A percentile compares a stretch with the other conserved stretches of the same genome.
These are phyloP conservation scores for Cystobasidiaceae sp. DNA, from an alignment of 1,284 basidiomycete species.

Conservation along the genomic window DNA sequence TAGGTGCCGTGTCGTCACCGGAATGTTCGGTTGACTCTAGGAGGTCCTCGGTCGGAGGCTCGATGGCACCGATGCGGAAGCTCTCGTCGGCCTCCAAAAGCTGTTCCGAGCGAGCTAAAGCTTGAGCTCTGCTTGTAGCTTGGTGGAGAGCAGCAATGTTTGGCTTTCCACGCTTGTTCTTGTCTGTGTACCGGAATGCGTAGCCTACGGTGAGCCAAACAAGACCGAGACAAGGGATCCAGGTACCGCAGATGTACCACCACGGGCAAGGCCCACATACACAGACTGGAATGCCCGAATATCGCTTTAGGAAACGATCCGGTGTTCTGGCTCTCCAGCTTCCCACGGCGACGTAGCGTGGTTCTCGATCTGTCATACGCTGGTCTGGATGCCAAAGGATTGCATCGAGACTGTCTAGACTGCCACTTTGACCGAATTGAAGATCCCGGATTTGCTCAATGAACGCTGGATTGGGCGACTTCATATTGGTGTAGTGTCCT, in stretches of 20 bases:
- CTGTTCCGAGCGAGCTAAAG: neutral
- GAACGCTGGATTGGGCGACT: neutral
- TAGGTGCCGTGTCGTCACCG: no score
- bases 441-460: neutral
- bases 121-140: neutral
- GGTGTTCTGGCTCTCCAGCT: neutral
- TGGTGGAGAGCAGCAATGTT: neutral
- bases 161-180: neutral
- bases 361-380: neutral
- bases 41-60: no score
- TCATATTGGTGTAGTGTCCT: neutral
- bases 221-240: neutral
- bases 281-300: neutral
- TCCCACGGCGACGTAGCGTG: neutral
- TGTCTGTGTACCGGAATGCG: neutral
- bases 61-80: neutral
- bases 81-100: neutral
- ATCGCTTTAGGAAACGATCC: neutral
- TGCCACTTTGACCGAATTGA: neutral
- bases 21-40: no score
- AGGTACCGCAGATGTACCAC: neutral
- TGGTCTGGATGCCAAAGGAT: slow-evolving; percentile 1
- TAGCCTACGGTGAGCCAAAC: neutral
- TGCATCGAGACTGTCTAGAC: neutral
- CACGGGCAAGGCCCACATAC: neutral